These are phyloP conservation scores for Botryotinia calthae DNA, from an alignment of 2,329 filamentous ascomycete species.

Conservation along the genomic window DNA sequence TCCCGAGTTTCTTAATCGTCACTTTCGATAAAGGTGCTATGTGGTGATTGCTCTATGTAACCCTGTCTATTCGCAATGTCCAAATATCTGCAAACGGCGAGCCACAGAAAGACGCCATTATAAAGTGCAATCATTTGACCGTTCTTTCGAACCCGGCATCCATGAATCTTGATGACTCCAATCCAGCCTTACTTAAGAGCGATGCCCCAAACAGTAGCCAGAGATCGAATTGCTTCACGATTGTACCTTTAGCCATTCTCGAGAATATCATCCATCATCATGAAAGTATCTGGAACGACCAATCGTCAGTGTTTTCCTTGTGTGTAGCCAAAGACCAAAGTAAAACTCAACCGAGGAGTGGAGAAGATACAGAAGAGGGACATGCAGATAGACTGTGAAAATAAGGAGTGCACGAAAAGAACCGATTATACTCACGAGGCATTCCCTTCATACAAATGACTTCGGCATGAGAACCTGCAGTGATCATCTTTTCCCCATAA, in stretches of 20 bases:
- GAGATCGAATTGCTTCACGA: slow-evolving; percentile 23
- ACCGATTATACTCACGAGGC: slow-evolving; percentile 19
- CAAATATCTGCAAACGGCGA: not conserved
- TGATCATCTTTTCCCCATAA: slow-evolving; percentile 27
- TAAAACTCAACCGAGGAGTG: not conserved
- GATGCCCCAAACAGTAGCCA: slow-evolving; percentile 15
- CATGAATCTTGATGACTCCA: not conserved
- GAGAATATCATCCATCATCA: slow-evolving; percentile 29
- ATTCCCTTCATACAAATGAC: slow-evolving; percentile 25
- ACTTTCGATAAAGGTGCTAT: not conserved
- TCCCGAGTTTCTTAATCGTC: not conserved
- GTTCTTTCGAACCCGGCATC: not conserved
- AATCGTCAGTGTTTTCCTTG: not conserved
- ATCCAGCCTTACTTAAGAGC: not conserved
- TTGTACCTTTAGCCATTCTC: slow-evolving; percentile 27
- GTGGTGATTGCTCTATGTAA: not conserved
- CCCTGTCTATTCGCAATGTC: not conserved
- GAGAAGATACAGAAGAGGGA: no score
- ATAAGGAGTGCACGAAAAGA: not conserved
- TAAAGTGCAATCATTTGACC: not conserved
- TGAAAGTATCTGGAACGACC: slow-evolving; percentile 22
- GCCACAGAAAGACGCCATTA: not conserved
- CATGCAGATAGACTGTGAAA: not conserved
- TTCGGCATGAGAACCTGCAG: slow-evolving; percentile 24
- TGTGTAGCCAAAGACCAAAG: not conserved